Conservation (phyloP, 1,284 basidiomycete species). For the Cutaneotrichosporon curvatum region DNA sequence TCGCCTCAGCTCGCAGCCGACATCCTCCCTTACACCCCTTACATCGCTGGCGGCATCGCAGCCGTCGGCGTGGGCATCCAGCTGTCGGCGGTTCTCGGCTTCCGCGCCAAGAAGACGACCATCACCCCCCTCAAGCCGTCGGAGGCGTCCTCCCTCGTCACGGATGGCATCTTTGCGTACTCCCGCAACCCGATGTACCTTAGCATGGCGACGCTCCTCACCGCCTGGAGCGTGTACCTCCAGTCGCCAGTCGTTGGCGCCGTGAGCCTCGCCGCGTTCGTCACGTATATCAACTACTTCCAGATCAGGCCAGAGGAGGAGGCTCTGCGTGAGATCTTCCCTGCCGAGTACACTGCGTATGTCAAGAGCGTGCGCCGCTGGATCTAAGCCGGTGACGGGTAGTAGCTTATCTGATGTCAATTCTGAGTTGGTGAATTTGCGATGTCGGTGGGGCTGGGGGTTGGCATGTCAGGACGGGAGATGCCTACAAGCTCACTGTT, state of each 20-base stretch:
- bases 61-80: slow-evolving; percentile 1
- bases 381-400: neutral
- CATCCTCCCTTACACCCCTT: neutral
- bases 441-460: no score
- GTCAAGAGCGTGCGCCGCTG: neutral
- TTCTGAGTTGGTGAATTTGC: no score
- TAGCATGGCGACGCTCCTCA: neutral
- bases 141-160: neutral
- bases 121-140: neutral
- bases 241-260: slow-evolving; percentile 1
- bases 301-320: slow-evolving; percentile 9
- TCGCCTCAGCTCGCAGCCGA: neutral
- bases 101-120: slow-evolving; percentile 1
- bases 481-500: no score
- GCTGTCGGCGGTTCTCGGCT: neutral
- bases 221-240: slow-evolving; percentile 5
- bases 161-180: slow-evolving; percentile 1
- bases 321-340: neutral
- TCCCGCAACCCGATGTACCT: slow-evolving; percentile 11
- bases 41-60: slow-evolving; percentile 3
- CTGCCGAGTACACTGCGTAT: slow-evolving; percentile 1
- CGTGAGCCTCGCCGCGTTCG: neutral
- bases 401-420: no score
- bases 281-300: slow-evolving; percentile 7
- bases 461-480: no score